Evolutionary conservation across 2,329 filamentous ascomycete genomes (phyloP).

Genomic region (Cadophora sp.): DNA sequence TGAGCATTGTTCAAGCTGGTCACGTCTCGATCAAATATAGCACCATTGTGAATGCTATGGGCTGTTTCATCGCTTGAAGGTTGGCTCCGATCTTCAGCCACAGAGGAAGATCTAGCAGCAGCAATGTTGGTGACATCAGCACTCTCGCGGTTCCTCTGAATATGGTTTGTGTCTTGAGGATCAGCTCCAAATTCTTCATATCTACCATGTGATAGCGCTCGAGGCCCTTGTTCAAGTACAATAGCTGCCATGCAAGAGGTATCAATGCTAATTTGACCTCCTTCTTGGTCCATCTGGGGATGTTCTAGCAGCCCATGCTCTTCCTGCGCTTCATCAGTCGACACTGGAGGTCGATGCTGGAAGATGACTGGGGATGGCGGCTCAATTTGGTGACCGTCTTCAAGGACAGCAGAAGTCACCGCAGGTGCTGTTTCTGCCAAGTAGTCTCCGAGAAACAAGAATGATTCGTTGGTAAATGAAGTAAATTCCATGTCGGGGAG

Average conservation of each 20-base stretch:
- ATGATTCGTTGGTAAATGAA: neutral
- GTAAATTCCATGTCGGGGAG: slow-evolving; percentile 8
- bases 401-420: neutral
- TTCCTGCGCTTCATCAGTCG: neutral
- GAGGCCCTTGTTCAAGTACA: neutral
- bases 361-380: neutral
- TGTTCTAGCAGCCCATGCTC: neutral
- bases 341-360: neutral
- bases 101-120: neutral
- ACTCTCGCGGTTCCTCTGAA: neutral
- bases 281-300: neutral
- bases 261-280: neutral
- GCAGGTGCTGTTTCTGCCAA: neutral
- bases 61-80: neutral
- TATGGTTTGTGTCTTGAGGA: neutral
- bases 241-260: too few species aligned
- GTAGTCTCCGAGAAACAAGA: slow-evolving; percentile 2
- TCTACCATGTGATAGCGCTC: neutral
- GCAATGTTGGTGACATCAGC: neutral
- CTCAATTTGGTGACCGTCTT: neutral
- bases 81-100: neutral
- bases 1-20: neutral
- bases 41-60: too few species aligned
- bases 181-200: neutral
- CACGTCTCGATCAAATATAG: neutral